A percentile compares a stretch with the other conserved stretches of the same genome.
These are phyloP conservation scores for Pseudocercospora cruenta DNA, from an alignment of 2,329 filamentous ascomycete species.

Conservation along the genomic window DNA sequence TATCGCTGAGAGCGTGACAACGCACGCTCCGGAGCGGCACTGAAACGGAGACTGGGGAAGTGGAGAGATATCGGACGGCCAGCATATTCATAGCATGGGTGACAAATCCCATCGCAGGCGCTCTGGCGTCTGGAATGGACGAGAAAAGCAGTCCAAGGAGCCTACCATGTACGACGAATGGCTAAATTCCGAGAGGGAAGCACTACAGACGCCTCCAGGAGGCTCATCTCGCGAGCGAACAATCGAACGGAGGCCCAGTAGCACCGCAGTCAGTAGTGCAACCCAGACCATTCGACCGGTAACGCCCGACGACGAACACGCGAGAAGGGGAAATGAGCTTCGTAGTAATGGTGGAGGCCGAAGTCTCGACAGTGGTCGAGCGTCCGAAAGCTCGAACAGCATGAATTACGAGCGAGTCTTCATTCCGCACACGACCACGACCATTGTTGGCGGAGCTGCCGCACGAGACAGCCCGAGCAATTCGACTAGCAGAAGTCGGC, in stretches of 20 bases:
- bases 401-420: constrained; percentile 37
- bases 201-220: constrained; percentile 17
- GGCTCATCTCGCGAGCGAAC: constrained; percentile 14
- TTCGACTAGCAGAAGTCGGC: constrained; percentile 27
- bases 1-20: not conserved
- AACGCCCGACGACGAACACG: constrained; percentile 59
- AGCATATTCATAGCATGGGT: constrained; percentile 17
- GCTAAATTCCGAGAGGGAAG: constrained; percentile 32
- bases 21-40: not conserved
- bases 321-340: constrained; percentile 19
- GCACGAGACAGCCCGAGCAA: constrained; percentile 23
- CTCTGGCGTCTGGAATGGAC: constrained; percentile 27
- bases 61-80: not conserved
- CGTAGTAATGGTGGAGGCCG: constrained; percentile 2
- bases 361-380: constrained; percentile 21
- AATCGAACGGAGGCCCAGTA: constrained; percentile 26
- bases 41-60: not conserved
- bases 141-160: constrained; percentile 32
- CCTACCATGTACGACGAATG: constrained; percentile 40
- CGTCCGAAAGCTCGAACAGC: constrained; percentile 31
- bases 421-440: constrained; percentile 36
- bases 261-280: constrained; percentile 27
- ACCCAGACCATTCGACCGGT: constrained; percentile 60
- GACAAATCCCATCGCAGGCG: constrained; percentile 25
- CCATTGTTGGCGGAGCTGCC: constrained; percentile 30